phyloP scores from a whole-genome alignment of 352 stramenopile species.

The Phytophthora hybrid region DNA sequence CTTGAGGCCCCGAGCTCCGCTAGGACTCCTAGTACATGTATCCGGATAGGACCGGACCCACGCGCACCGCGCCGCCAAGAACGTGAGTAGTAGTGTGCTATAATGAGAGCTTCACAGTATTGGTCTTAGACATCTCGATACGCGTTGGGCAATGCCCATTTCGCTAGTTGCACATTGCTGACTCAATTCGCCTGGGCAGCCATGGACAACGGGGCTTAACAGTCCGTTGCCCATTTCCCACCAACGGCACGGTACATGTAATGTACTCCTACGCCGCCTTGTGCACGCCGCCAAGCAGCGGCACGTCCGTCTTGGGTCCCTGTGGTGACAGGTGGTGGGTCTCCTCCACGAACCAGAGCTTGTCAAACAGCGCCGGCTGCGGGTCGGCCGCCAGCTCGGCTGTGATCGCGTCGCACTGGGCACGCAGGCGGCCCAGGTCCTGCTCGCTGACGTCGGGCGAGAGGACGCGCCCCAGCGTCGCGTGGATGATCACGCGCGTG shows the following conservation, averaged over 20 bases:
- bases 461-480: constrained; percentile 69
- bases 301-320: constrained; percentile 55
- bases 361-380: constrained; percentile 47
- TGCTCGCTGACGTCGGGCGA: constrained; percentile 50
- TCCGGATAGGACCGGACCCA: too few species aligned
- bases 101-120: not conserved
- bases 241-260: not conserved
- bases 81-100: not conserved
- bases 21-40: too few species aligned
- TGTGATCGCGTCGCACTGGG: constrained; percentile 67
- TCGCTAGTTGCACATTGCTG: constrained; percentile 2
- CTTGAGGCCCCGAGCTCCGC: too few species aligned
- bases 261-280: not conserved
- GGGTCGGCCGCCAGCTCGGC: constrained; percentile 37
- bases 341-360: constrained; percentile 80
- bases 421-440: constrained; percentile 44
- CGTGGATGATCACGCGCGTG: constrained; percentile 71
- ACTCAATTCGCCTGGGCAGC: not conserved
- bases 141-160: not conserved
- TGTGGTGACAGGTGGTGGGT: constrained; percentile 69
- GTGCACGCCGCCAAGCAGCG: constrained; percentile 38
- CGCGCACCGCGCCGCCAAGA: not conserved
- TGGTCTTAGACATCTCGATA: not conserved
- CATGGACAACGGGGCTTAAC: not conserved
- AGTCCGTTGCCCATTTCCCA: not conserved